Percentiles rank a stretch among this genome's conserved stretches.
These are phyloP conservation scores for Irineochytrium annulatum DNA, from an alignment of 192 early-diverging fungal genomes.

Conservation along the genomic window DNA sequence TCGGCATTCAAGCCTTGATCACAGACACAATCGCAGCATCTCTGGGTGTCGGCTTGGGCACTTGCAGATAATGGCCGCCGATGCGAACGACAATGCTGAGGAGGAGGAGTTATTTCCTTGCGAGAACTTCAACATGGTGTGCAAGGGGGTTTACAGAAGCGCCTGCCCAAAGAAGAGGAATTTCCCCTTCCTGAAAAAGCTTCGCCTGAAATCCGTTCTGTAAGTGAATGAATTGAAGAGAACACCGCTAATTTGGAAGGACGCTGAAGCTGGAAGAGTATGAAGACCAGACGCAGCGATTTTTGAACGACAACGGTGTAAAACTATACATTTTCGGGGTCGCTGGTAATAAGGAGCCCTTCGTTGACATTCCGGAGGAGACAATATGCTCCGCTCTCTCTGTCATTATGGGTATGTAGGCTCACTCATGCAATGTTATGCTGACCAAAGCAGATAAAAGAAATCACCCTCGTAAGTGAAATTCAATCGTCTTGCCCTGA, in stretches of 20 bases:
- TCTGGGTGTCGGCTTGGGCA: no score
- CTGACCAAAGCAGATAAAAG: background rate
- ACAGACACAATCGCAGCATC: no score
- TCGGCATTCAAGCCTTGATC: no score
- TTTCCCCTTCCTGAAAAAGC: slow-evolving; percentile 86
- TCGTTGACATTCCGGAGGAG: slow-evolving; percentile 54
- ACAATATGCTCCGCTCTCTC: slow-evolving; percentile 46
- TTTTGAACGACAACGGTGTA: slow-evolving; percentile 82
- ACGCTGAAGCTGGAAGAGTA: slow-evolving; percentile 95
- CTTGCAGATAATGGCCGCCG: background rate
- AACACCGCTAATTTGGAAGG: background rate
- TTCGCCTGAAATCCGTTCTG: slow-evolving; percentile 85
- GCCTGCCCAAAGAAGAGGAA: slow-evolving; percentile 97
- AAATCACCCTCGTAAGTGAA: slow-evolving; percentile 1
- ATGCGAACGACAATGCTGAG: background rate
- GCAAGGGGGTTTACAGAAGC: slow-evolving; percentile 86
- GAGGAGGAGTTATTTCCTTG: slow-evolving; percentile 69
- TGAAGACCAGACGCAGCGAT: slow-evolving; percentile 88
- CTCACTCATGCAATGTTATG: background rate
- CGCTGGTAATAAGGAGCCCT: slow-evolving; percentile 82
- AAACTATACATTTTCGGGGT: slow-evolving; percentile 92
- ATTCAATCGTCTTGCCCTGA: background rate
- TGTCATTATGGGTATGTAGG: slow-evolving; percentile 1
- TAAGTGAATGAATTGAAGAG: slow-evolving; percentile 33
- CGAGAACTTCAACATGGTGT: slow-evolving; percentile 95